Conservation (phyloP, 352 stramenopile genomes). For the Pythium utonaiense region DNA sequence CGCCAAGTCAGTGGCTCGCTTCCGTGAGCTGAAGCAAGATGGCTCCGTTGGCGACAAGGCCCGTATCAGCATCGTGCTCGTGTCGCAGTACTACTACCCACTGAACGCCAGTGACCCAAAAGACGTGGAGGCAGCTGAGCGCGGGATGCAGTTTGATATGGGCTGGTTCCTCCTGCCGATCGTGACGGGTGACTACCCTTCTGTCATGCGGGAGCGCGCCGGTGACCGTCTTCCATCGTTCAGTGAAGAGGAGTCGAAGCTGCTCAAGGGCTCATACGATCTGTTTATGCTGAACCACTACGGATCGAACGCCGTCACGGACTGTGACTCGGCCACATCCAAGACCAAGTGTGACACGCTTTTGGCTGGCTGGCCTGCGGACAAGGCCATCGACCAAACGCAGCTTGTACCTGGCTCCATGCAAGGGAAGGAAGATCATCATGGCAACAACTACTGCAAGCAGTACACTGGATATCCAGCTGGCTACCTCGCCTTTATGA, state of each 20-base stretch:
- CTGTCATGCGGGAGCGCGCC: slow-evolving; percentile 80
- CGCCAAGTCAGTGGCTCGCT: slow-evolving; percentile 79
- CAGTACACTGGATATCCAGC: slow-evolving; percentile 47
- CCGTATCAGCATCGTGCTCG: slow-evolving; percentile 90
- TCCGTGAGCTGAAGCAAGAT: slow-evolving; percentile 63
- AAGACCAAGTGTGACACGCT: slow-evolving; percentile 32
- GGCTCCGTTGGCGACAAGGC: slow-evolving; percentile 37
- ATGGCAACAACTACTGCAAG: slow-evolving; percentile 32
- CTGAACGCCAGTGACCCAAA: slow-evolving; percentile 52
- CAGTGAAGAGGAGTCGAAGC: slow-evolving; percentile 58
- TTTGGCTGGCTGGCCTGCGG: slow-evolving; percentile 28
- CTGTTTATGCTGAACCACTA: slow-evolving; percentile 97
- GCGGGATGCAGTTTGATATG: slow-evolving; percentile 88
- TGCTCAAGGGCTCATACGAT: slow-evolving; percentile 87
- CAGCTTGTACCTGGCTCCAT: slow-evolving; percentile 57
- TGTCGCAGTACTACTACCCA: slow-evolving; percentile 69
- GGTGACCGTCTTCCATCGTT: slow-evolving; percentile 84
- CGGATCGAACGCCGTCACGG: slow-evolving; percentile 47
- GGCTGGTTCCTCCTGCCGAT: slow-evolving; percentile 92
- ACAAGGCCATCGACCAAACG: slow-evolving; percentile 43
- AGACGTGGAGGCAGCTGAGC: slow-evolving; percentile 57
- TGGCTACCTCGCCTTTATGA: slow-evolving; percentile 45
- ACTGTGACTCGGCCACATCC: slow-evolving; percentile 35
- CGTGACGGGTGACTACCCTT: slow-evolving; percentile 88
- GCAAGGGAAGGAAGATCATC: slow-evolving; percentile 33